phyloP scores from a whole-genome alignment of 139 green algal genomes.

The Tetradesmus obliquus region DNA sequence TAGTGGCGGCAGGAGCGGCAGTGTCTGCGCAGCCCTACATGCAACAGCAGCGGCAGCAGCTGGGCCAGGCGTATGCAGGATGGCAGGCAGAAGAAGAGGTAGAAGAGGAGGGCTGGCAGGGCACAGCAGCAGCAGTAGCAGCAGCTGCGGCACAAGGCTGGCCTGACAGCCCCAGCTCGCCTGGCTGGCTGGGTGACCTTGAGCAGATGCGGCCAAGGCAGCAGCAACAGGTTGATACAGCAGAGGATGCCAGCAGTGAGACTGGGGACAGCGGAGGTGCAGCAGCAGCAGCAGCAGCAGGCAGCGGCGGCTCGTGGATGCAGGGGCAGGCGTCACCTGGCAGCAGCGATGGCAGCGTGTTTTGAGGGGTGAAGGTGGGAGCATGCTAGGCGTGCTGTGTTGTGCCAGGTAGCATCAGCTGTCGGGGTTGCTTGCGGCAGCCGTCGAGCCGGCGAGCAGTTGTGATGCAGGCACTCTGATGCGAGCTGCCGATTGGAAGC shows the following conservation, averaged over 20 bases:
- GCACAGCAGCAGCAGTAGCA: neutral
- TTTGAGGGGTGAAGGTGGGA: neutral
- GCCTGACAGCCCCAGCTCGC: neutral
- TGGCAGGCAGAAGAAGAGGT: neutral
- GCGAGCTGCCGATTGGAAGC: too few species aligned
- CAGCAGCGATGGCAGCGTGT: neutral
- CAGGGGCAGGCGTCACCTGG: neutral
- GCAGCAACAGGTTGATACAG: neutral
- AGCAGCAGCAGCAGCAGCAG: neutral
- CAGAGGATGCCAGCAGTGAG: neutral
- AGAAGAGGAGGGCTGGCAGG: neutral
- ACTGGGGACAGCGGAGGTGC: neutral
- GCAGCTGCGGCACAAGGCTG: neutral
- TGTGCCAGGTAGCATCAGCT: too few species aligned
- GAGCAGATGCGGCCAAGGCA: neutral
- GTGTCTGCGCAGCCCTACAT: neutral
- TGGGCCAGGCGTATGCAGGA: neutral
- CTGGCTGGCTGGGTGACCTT: neutral
- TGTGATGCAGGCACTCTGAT: too few species aligned
- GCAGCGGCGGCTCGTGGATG: neutral
- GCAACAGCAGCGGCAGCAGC: neutral
- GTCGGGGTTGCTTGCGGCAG: too few species aligned
- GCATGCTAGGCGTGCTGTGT: too few species aligned
- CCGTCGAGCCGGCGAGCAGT: too few species aligned
- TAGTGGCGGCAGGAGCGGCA: neutral